Evolutionary conservation across 176 grass and related monocot species (phyloP).

Genomic region (Phoenix dactylifera): DNA sequence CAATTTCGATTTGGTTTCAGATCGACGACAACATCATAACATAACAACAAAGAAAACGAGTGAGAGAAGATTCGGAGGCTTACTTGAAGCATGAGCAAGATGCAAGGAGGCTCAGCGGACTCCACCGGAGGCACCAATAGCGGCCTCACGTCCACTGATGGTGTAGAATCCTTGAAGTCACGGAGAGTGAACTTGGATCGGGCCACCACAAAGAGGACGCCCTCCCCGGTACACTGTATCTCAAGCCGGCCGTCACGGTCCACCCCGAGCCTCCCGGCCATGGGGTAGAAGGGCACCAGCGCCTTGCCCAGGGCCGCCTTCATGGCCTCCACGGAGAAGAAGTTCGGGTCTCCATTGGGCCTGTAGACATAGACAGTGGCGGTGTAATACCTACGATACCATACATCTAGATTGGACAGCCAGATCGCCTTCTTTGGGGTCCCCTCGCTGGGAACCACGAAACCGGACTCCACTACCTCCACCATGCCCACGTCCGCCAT

Average conservation of each 20-base stretch:
- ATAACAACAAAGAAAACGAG: too few species aligned
- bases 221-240: conserved; percentile 61
- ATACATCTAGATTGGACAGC: conserved; percentile 64
- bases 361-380: conserved; percentile 62
- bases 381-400: conserved; percentile 38
- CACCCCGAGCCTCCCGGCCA: conserved; percentile 37
- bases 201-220: conserved; percentile 44
- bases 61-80: too few species aligned
- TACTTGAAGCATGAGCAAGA: conserved; percentile 18
- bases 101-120: conserved; percentile 42
- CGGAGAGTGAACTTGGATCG: conserved; percentile 32
- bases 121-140: conserved; percentile 38
- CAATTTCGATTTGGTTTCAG: not conserved
- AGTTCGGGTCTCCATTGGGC: not conserved
- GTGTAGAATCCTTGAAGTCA: conserved; percentile 40
- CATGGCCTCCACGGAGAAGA: conserved; percentile 43
- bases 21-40: not conserved
- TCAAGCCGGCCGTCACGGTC: conserved; percentile 21
- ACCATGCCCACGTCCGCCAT: not conserved
- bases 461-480: conserved; percentile 45
- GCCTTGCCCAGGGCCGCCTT: conserved; percentile 38
- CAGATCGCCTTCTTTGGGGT: conserved; percentile 40
- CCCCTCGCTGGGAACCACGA: conserved; percentile 44
- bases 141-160: conserved; percentile 38
- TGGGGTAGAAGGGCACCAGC: conserved; percentile 55